Base-by-base conservation (phyloP, 345 rosid species). In the Murraya paniculata region DNA sequence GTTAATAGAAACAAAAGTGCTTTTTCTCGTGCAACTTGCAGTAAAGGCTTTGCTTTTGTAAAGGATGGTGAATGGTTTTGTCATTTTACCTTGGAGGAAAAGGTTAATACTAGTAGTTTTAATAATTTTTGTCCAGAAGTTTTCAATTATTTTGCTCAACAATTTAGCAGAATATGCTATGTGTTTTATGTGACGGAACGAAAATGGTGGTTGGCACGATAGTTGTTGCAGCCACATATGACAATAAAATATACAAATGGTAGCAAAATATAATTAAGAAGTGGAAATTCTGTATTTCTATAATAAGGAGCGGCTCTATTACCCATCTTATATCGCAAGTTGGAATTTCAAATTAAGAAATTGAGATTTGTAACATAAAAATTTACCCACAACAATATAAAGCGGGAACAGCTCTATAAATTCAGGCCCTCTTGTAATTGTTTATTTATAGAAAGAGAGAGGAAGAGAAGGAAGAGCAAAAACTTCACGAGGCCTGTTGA, bases 1-100 rank as follows among this genome's bases (percentile, higher is more conserved):
- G 85, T 55, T 68, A 24, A 53, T 56, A 18, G 2, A 64, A 31
- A 30, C 22, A 31, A 68, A 64, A 57, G 36, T 74, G 73, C 81
- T 74, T 83, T 30, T 85, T 77, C 36, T 38, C 9, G 45, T 77
- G 81, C 88, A 85, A 87, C 72, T 85, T 84, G 90, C 75, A 41
- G 41, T 9, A 81, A 82, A 75, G 81, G 70, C 64, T 56, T 36
- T 78, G 35, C 77, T 76, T 73, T 77, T 64, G 9, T 50, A 79
- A 82, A 84, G 57, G 74, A 27, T 30, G 81, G 74, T 79, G 82
- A 75, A 69, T 45, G 25, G 48, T 74, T 85, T 84, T 86, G 87
- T 83, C 87, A 75, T 72, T 72, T 53, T 83, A 53, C 50, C 57
- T 31, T 31, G 3, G 25, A 21, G 22, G 19, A 64, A 28, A 59